These are phyloP conservation scores for Bromus sterilis DNA, from an alignment of 176 grass and related monocot genomes.

Conservation along the genomic window DNA sequence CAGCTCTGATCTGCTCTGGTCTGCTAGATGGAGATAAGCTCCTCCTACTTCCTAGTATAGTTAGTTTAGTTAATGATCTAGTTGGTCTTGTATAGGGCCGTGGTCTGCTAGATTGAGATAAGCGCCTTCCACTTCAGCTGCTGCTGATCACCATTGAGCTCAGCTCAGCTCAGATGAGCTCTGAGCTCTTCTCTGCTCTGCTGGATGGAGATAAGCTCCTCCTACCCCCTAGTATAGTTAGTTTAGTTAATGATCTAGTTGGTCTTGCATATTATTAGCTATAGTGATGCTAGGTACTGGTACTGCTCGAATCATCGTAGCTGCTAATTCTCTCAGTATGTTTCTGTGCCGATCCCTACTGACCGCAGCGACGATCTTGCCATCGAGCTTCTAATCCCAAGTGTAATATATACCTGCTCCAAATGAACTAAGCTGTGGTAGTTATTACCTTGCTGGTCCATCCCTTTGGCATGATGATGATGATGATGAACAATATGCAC, in stretches of 20 bases:
- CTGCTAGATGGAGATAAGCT: not conserved
- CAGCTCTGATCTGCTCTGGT: not conserved
- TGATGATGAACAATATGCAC: not conserved
- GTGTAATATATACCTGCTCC: constrained; percentile 1
- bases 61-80: not conserved
- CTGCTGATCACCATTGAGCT: not conserved
- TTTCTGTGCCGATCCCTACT: not conserved
- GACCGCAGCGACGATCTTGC: not conserved
- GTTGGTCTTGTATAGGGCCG: not conserved
- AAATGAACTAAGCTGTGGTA: not conserved
- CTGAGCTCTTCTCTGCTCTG: not conserved
- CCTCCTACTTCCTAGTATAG: not conserved
- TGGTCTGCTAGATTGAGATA: no score
- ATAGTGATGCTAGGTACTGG: not conserved
- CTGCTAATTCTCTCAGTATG: not conserved
- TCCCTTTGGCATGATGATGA: not conserved
- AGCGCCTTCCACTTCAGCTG: not conserved
- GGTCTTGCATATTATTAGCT: not conserved
- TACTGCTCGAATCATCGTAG: not conserved
- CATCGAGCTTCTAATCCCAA: not conserved
- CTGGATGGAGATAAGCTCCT: not conserved
- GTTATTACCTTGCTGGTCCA: not conserved
- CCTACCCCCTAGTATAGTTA: not conserved
- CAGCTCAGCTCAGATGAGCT: not conserved
- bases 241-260: not conserved